Evolutionary conservation across 2,329 filamentous ascomycete genomes (phyloP).

Genomic region (Graphilbum sp.): DNA sequence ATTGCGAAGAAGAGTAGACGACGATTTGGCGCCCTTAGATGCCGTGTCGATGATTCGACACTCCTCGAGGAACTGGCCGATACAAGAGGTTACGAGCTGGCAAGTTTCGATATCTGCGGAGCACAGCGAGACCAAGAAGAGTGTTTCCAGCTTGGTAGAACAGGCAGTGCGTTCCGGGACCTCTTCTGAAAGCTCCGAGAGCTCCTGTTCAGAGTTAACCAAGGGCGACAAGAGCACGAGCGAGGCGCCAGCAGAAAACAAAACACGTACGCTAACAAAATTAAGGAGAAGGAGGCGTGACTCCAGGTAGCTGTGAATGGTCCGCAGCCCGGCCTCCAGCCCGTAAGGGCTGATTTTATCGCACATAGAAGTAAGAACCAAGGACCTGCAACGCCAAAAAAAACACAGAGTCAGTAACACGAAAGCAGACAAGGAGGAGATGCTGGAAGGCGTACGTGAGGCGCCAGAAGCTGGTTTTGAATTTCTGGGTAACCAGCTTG

Average conservation of each 20-base stretch:
- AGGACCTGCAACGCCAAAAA: slow-evolving; percentile 16
- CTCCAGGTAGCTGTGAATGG: slow-evolving; percentile 39
- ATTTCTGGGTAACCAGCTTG: slow-evolving; percentile 19
- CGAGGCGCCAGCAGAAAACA: no score
- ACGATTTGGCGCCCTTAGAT: slow-evolving; percentile 31
- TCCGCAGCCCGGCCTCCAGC: slow-evolving; percentile 25
- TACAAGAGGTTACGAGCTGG: slow-evolving; percentile 45
- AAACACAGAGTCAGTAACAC: neutral
- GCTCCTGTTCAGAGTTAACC: slow-evolving; percentile 23
- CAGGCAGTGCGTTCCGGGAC: slow-evolving; percentile 35
- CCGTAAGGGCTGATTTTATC: slow-evolving; percentile 28
- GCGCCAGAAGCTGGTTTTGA: slow-evolving; percentile 33
- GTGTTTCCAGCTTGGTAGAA: slow-evolving; percentile 41
- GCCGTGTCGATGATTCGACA: slow-evolving; percentile 35
- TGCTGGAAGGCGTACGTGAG: slow-evolving; percentile 24
- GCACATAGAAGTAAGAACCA: slow-evolving; percentile 30
- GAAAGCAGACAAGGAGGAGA: neutral
- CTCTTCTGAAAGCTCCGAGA: slow-evolving; percentile 36
- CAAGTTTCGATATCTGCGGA: slow-evolving; percentile 50
- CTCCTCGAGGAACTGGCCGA: slow-evolving; percentile 46
- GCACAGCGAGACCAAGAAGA: slow-evolving; percentile 46
- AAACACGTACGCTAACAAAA: slow-evolving; percentile 27
- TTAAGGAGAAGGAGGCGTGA: slow-evolving; percentile 36
- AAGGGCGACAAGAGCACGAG: neutral
- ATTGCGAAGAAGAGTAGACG: slow-evolving; percentile 40